These are phyloP conservation scores for Hortaea werneckii DNA, from an alignment of 2,329 filamentous ascomycete genomes.

Conservation along the genomic window DNA sequence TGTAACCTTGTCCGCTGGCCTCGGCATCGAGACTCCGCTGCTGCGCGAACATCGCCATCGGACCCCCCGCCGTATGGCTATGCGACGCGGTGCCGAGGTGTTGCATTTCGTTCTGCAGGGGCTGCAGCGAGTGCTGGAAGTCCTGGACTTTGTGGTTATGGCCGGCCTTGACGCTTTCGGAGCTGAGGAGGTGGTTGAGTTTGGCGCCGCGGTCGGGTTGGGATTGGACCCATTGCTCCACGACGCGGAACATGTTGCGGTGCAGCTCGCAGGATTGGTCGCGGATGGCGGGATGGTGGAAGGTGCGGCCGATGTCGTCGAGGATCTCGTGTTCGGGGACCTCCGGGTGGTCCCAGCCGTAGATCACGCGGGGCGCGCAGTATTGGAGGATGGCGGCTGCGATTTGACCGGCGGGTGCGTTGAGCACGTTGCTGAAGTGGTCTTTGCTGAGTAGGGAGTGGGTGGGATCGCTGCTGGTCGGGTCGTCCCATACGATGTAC, in stretches of 20 bases:
- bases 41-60: constrained; percentile 21
- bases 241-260: constrained; percentile 76
- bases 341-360: constrained; percentile 83
- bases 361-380: constrained; percentile 74
- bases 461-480: constrained; percentile 38
- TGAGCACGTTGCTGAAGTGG: constrained; percentile 42
- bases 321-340: constrained; percentile 76
- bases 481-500: constrained; percentile 41
- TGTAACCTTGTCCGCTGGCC: not conserved
- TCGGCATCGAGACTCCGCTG: constrained; percentile 1
- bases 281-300: constrained; percentile 83
- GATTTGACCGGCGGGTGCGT: constrained; percentile 39
- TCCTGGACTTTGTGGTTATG: constrained; percentile 56
- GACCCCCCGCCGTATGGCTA: constrained; percentile 18
- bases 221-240: constrained; percentile 69
- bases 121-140: constrained; percentile 15
- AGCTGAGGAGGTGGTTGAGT: constrained; percentile 66
- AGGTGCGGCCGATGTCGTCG: constrained; percentile 68
- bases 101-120: constrained; percentile 8
- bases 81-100: constrained; percentile 13
- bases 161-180: constrained; percentile 71
- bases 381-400: constrained; percentile 63
- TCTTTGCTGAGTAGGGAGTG: constrained; percentile 44
- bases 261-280: constrained; percentile 71
- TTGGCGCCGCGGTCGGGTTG: constrained; percentile 54